Percentiles rank a stretch among this genome's conserved stretches.
These are phyloP conservation scores for Mycena latifolia DNA, from an alignment of 768 basidiomycete genomes.

Conservation along the genomic window DNA sequence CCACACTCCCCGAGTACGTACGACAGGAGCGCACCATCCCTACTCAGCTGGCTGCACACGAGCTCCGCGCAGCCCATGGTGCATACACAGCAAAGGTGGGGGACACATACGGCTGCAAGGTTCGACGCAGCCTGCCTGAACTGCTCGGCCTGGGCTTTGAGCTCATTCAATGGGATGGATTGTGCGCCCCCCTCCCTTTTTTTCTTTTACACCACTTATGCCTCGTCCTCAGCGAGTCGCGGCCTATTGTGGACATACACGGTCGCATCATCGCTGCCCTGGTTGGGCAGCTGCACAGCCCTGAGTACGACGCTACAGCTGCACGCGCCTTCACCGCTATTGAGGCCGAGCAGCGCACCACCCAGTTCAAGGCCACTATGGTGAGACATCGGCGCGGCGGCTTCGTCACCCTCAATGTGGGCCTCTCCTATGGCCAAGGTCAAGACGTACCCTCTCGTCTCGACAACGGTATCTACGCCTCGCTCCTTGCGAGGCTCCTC, in stretches of 20 bases:
- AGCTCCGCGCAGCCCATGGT: neutral
- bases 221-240: neutral
- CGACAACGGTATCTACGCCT: neutral
- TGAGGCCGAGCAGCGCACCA: neutral
- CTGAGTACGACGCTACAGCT: neutral
- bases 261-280: neutral
- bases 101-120: neutral
- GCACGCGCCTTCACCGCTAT: neutral
- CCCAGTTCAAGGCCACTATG: neutral
- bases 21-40: neutral
- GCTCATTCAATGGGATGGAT: neutral
- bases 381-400: neutral
- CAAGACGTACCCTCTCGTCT: neutral
- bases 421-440: neutral
- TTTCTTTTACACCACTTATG: neutral
- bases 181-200: neutral
- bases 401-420: neutral
- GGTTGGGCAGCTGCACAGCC: neutral
- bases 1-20: neutral
- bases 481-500: neutral
- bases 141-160: neutral
- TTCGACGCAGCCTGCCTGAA: neutral
- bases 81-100: neutral
- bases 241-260: neutral
- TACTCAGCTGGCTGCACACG: neutral